A percentile compares a stretch with the other conserved stretches of the same genome.
phyloP scores from a whole-genome alignment of 1,139 yeast genomes.

The Hanseniaspora gamundiae region DNA sequence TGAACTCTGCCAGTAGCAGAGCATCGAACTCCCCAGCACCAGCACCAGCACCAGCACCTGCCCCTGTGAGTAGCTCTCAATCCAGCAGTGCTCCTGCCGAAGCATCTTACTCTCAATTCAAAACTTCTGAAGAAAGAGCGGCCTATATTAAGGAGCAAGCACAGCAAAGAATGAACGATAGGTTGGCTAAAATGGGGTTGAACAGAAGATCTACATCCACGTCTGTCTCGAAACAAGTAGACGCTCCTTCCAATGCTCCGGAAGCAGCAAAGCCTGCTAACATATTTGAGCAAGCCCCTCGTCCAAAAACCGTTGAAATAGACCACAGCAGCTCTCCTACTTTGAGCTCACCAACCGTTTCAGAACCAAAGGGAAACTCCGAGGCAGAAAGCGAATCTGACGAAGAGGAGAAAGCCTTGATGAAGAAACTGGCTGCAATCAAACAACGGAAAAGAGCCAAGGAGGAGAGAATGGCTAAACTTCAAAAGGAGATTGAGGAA shows the following conservation, averaged over 20 bases:
- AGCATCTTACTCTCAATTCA: slow-evolving; percentile 19
- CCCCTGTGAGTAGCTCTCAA: not conserved
- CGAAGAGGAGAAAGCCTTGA: slow-evolving; percentile 28
- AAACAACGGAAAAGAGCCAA: slow-evolving; percentile 38
- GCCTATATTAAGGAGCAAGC: slow-evolving; percentile 87
- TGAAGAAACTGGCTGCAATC: slow-evolving; percentile 26
- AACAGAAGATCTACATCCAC: slow-evolving; percentile 26
- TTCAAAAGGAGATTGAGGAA: slow-evolving; percentile 29
- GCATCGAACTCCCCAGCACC: not conserved
- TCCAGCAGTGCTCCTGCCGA: slow-evolving; percentile 3
- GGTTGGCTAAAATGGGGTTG: slow-evolving; percentile 77
- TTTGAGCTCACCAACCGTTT: no score
- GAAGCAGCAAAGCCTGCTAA: slow-evolving; percentile 11
- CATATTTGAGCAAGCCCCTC: slow-evolving; percentile 5
- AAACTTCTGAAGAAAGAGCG: slow-evolving; percentile 54
- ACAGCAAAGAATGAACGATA: slow-evolving; percentile 76
- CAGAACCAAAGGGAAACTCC: not conserved
- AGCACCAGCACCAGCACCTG: not conserved
- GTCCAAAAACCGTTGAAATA: slow-evolving; percentile 2
- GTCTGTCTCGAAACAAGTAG: slow-evolving; percentile 7
- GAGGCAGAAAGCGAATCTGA: slow-evolving; percentile 22
- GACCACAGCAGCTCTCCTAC: not conserved
- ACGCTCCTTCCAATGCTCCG: slow-evolving; percentile 8
- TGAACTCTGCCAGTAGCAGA: not conserved
- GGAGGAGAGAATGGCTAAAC: slow-evolving; percentile 23